Evolutionary conservation across 257 asterid genomes (phyloP), one percentile per base, ranked within the genome.

Genomic region (Solanum virginianum): DNA sequence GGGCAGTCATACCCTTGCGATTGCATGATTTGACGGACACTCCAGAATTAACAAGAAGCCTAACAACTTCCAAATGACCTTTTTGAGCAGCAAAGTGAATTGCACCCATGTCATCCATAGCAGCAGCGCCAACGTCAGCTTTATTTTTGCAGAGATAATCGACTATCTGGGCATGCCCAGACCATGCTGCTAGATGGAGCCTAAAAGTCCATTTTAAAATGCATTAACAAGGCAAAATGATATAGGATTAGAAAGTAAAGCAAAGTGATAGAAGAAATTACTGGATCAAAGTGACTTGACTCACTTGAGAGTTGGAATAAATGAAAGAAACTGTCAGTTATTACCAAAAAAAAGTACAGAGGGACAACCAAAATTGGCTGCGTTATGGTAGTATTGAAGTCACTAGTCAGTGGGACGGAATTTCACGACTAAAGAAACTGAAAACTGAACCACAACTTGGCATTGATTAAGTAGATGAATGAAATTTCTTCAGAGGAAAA

Each of bases 61-160:
- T 90, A 69, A 94, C 90, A 53, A 91, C 95, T 63, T 94, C 98
- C 15, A 91, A 87, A 86, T 97, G 99, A 65, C 99, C 98, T 86
- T 94, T 95, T 85, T 97, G 99, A 41, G 98, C 95, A 13, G 98
- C 98, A 85, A 97, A 97, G 90, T 97, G 98, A 86, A 97, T 89
- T 17, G 99, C 98, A 53, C 98, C 98, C 98, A 95, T 97, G 88
- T 95, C 97, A 70, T 97, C 99, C 98, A 97, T 92, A 83, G 99
- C 99, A 13, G 99, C 97, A 87, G 98, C 99, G 54, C 98, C 90
- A n/a, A 87, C 91, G 70, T 97, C 98, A 0, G 98, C 98, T 87
- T 93, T 94, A 90, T 93, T 97, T 87, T 97, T 95, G 88, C 94
- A 88, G 70, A 97, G 97, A 88, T 88, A 97, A 62, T 87, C 91